Base-by-base conservation (phyloP, 176 grass and related monocot species). In the Secale cereale region DNA sequence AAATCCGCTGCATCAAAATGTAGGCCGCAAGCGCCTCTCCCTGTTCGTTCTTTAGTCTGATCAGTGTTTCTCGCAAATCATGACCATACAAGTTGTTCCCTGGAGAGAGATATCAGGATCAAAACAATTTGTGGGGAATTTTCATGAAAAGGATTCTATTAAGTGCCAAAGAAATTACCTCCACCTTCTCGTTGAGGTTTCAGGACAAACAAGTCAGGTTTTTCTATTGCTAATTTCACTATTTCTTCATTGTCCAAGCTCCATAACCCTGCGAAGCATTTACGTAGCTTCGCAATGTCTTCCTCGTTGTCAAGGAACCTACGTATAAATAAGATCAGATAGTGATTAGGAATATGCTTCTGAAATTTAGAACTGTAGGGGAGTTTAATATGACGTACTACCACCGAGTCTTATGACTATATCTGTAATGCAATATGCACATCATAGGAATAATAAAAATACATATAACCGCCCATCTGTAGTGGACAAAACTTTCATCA, bases 1-100 rank as follows among this genome's bases (percentile, higher is more conserved):
- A 98, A 81, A 98, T 98, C 43, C 96, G 88, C 79, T 98, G 96
- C 96, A 98, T 98, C 79, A 98, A 66, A 87, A 98, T 98, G 75
- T 92, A 98, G 10, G 93, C 93, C 26, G 89, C 93, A 93, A 98
- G 87, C 73, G 86, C 88, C 78, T 95, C 86, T 5, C 79, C 87
- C 77, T 88, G 83, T 83, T 92, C 69, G 70, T 90, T 89, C 62
- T 89, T 79, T 63, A 95, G 85, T 27, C 67, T 98, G 12, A 87
- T 67, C 68, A 98, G 83, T 1, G 30, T 92, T 78, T 92, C 87
- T 83, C 50, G 78, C 64, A 98, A 85, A 89, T 87, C 87, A 3
- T 88, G 78, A 86, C 91, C 91, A 68, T 98, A 98, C 43, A 92
- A 89, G 54, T 98, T 98, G 81, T 98, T 95, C 33, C 96, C 93